Evolutionary conservation across 768 basidiomycete species (phyloP), one percentile per base, ranked within the genome.

Genomic region (Suillus tomentosus): DNA sequence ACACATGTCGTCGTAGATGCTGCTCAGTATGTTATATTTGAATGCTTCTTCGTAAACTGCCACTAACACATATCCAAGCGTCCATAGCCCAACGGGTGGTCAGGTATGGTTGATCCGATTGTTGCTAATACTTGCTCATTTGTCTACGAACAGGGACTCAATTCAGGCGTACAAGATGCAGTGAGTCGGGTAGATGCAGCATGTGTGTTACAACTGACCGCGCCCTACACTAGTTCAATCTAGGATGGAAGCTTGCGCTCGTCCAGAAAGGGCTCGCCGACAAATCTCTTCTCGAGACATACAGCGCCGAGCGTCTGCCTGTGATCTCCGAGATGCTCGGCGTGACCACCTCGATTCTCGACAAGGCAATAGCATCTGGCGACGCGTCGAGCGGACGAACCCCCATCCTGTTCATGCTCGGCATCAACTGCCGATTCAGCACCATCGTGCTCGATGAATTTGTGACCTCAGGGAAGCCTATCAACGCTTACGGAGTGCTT

Each of bases 201-300:
- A 22, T 54, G 48, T n/a, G 24, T 24, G 24, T 19, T 5, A 4
- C 27, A 7, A 31, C 50, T 53, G 27, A 53, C 17, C 48, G 22
- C 13, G 14, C 24, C 24, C 3, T 14, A 4, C 51, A 17, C 9
- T 53, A 81, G 77, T 72, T 72, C 64, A 81, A 82, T 64, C 68
- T 82, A 10, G 76, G 69, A 2, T 80, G 80, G 81, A 81, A 81
- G 65, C 72, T 81, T 40, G 73, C 80, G 6, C 71, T 80, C n/a
- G 79, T 79, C 13, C 62, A 70, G 11, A 79, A 77, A 63, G 71
- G 73, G 2, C 63, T 76, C 22, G 69, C 80, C 2, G 66, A 73
- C 19, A 66, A 66, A 3, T 65, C 74, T 6, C 71, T 82, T n/a
- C 76, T 82, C 8, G 66, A 74, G 45, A 73, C 78, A 1, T 81